Evolutionary conservation across 1,139 yeast genomes (phyloP), one percentile per base, ranked within the genome.

Genomic region (Lodderomyces pseudojiufengensis): DNA sequence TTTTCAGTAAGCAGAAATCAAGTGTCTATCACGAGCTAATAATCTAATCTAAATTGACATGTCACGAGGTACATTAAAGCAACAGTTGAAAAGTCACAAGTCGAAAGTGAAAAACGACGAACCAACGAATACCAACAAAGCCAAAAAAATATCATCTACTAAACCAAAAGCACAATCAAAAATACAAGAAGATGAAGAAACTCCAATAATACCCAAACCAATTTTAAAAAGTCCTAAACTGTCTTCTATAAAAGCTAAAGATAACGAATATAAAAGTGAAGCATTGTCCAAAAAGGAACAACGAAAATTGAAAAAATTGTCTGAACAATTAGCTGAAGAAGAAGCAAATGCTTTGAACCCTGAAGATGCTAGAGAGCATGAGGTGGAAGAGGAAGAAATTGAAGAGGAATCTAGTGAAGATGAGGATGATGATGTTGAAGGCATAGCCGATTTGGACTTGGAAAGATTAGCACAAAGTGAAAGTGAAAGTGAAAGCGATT

Each of bases 241-340:
- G 3, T 7, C 24, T n/a, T 9, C 11, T 11, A 25, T 32, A 33
- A 38, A 41, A 38, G 55, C 42, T 29, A 36, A 47, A 22, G 36
- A 45, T 4, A 70, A 63, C 39, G 76, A 63, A 30, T 73, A 73
- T 45, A 59, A 73, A 45, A 70, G 80, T 47, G 52, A 55, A 29
- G 54, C 57, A 10, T 67, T 69, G 45, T 80, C 86, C 35, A 80
- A 78, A 61, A 82, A 80, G 50, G 86, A 80, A 37, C 71, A 70
- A 55, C 76, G 86, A 61, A 67, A 70, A 54, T 60, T 79, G 57
- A 80, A 78, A 68, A 79, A 80, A 58, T 54, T 65, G 42, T 45
- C 54, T 51, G 46, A 48, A 39, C 33, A 50, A 48, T 52, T 46
- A 22, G 52, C 48, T 13, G 55, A 14, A 14, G 6, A 13, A 13